Evolutionary conservation across 2,329 filamentous ascomycete genomes (phyloP).

Genomic region (Beauveria rudraprayagi): DNA sequence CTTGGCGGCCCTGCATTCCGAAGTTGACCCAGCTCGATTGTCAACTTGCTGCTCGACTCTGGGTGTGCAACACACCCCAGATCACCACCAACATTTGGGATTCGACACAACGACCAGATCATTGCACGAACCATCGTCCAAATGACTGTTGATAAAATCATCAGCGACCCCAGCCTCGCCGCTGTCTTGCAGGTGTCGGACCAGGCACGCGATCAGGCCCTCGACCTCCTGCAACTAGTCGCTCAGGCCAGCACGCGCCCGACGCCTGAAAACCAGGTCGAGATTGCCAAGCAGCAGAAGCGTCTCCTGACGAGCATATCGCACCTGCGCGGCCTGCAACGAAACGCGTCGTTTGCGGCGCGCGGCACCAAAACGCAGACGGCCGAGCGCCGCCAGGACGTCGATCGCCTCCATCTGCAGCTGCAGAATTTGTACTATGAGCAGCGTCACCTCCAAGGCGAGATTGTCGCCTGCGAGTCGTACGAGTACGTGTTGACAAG

Average conservation of each 20-base stretch:
- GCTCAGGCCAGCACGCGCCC: slow-evolving; percentile 36
- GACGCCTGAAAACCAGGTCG: slow-evolving; percentile 42
- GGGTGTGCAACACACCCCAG: not conserved
- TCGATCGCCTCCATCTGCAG: slow-evolving; percentile 84
- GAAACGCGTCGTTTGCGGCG: slow-evolving; percentile 70
- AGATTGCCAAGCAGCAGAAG: slow-evolving; percentile 70
- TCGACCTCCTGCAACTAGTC: slow-evolving; percentile 51
- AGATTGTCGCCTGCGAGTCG: slow-evolving; percentile 83
- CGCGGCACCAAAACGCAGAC: slow-evolving; percentile 82
- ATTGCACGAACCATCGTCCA: not conserved
- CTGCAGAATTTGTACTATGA: slow-evolving; percentile 96
- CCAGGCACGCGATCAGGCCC: slow-evolving; percentile 63
- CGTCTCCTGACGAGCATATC: slow-evolving; percentile 70
- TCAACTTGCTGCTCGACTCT: not conserved
- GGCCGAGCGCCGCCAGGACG: slow-evolving; percentile 79
- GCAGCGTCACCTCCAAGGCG: slow-evolving; percentile 79
- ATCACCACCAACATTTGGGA: not conserved
- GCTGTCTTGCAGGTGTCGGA: slow-evolving; percentile 65
- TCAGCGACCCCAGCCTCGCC: slow-evolving; percentile 45
- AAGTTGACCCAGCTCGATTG: not conserved
- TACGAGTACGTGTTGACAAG: slow-evolving; percentile 62
- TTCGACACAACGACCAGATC: not conserved
- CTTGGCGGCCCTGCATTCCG: not conserved
- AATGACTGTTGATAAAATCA: slow-evolving; percentile 33
- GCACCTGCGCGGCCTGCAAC: slow-evolving; percentile 73